Evolutionary conservation across 2,329 filamentous ascomycete species (phyloP).

Genomic region (Endoconidiophora polonica): DNA sequence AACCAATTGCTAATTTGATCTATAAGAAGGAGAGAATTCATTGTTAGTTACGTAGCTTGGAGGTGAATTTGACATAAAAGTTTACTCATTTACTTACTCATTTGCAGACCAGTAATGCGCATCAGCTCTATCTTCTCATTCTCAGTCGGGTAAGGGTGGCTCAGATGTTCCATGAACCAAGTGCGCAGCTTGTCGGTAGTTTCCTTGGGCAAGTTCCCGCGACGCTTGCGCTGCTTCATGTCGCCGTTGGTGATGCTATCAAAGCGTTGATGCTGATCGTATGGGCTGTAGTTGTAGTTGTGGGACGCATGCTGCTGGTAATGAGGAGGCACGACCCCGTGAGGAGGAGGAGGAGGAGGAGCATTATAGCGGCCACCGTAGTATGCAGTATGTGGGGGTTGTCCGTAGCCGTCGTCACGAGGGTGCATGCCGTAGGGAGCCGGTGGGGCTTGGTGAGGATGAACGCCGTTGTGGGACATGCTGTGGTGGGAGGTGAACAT

Average conservation of each 20-base stretch:
- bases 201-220: conserved; percentile 81
- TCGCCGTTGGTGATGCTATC: conserved; percentile 22
- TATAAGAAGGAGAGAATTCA: conserved; percentile 17
- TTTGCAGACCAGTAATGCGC: conserved; percentile 56
- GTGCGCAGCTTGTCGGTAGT: conserved; percentile 65
- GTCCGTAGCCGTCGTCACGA: neutral
- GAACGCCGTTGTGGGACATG: neutral
- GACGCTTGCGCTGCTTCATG: conserved; percentile 41
- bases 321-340: conserved; percentile 4
- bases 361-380: conserved; percentile 16
- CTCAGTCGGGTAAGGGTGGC: conserved; percentile 74
- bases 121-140: conserved; percentile 76
- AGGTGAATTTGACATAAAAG: neutral
- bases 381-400: conserved; percentile 16
- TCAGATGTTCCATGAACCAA: conserved; percentile 65
- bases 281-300: too few relatives aligned
- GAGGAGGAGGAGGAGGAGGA: conserved; percentile 17
- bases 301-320: conserved; percentile 14
- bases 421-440: too few relatives aligned
- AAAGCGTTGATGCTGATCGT: too few relatives aligned
- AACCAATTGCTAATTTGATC: conserved; percentile 68
- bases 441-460: neutral
- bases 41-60: conserved; percentile 1
- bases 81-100: conserved; percentile 41
- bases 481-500: neutral